Base-by-base conservation (phyloP, 495 filamentous ascomycete species). In the Annulohypoxylon stygium region DNA sequence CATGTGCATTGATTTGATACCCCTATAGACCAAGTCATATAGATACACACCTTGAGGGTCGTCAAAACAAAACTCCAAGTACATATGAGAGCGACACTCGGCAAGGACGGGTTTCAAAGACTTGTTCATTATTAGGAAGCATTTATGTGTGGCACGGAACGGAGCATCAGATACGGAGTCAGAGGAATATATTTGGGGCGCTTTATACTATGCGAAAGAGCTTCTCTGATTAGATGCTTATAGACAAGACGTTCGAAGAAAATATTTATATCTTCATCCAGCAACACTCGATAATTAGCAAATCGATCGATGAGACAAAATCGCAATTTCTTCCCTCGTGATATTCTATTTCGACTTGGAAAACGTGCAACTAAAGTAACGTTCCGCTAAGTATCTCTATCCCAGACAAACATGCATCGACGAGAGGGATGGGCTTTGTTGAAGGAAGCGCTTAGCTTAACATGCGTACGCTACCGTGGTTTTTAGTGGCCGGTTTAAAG, bases 1-100 rank as follows among this genome's bases (percentile, higher is more conserved):
- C 51, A 67, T 67, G 63, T 71, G 57, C 61, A 72, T 78, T 72
- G 66, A 78, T 78, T 78, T 78, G 25, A 12, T 26, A 77, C 75
- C 75, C 75, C 58, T 60, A 75, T 78, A 78, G 67, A 75, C 43
- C 61, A 51, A 34, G 50, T 61, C 47, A 61, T 70, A 67, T 25
- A 48, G 30, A 51, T 61, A 53, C 68, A 54, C 48, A 50, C 14
- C 62, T 69, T 16, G 26, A 71, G 59, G 50, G 33, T 65, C 48
- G 43, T 60, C 41, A 34, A 16, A 33, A 48, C 51, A 64, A 37
- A 48, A 30, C 37, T 26, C 11, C 11, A 59, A 14, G 23, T 30
- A 16, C 25, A 50, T 18, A 34, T 11, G 20, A 26, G n/a, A 26
- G 34, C 45, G 14, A 68, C 48, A 34, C 60, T 25, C 43, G 16